These are phyloP conservation scores for Asterophora lycoperdoides DNA, from an alignment of 768 basidiomycete species.

Conservation along the genomic window DNA sequence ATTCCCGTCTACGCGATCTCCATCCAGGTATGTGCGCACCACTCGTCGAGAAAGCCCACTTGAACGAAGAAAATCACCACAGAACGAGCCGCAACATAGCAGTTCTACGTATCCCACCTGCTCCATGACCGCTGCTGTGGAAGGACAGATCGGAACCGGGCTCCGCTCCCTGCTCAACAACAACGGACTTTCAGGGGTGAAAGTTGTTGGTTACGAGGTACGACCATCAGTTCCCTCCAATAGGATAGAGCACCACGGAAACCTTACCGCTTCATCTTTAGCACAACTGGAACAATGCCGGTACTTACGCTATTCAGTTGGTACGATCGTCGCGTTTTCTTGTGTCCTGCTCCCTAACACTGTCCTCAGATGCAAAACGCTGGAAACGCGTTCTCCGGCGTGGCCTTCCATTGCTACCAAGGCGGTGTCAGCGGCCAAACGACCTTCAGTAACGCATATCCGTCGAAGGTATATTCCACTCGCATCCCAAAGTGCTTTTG, in stretches of 20 bases:
- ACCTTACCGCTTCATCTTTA: slow-evolving; percentile 29
- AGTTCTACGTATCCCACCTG: slow-evolving; percentile 69
- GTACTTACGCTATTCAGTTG: slow-evolving; percentile 56
- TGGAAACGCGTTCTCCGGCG: slow-evolving; percentile 54
- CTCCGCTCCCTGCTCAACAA: slow-evolving; percentile 58
- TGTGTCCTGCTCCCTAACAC: not conserved
- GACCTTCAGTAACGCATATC: slow-evolving; percentile 17
- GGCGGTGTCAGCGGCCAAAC: slow-evolving; percentile 19
- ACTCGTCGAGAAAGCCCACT: not conserved
- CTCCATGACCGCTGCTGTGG: slow-evolving; percentile 46
- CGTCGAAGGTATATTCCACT: slow-evolving; percentile 12
- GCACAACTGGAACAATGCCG: slow-evolving; percentile 73
- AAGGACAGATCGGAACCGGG: slow-evolving; percentile 53
- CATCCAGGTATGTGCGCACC: slow-evolving; percentile 35
- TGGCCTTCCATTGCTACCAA: slow-evolving; percentile 69
- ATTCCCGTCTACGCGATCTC: slow-evolving; percentile 60
- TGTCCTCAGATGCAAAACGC: slow-evolving; percentile 47
- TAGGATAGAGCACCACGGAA: not conserved
- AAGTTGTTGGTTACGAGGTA: slow-evolving; percentile 49
- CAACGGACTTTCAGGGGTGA: slow-evolving; percentile 54
- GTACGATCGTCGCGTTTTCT: slow-evolving; percentile 1
- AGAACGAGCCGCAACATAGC: slow-evolving; percentile 52
- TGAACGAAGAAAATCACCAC: no score
- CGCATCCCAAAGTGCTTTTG: not conserved
- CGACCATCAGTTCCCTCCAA: not conserved